Evolutionary conservation across 352 stramenopile genomes (phyloP).

Genomic region (Phytophthora pinifolia): DNA sequence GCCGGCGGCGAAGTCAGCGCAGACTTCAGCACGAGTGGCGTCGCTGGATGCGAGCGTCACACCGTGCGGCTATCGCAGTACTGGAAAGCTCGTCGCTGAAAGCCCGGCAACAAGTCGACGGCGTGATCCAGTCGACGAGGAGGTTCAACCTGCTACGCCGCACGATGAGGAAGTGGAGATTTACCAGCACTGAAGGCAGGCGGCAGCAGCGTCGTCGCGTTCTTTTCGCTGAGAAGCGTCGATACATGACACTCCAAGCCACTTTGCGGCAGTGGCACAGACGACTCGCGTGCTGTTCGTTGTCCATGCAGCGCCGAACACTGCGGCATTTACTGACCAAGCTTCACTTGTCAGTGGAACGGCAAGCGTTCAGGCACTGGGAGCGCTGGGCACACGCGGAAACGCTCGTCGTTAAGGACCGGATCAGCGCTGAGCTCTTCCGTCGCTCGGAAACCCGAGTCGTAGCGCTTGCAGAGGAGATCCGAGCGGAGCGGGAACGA

Average conservation of each 20-base stretch:
- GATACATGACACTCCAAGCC: conserved; percentile 16
- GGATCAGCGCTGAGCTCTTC: conserved; percentile 27
- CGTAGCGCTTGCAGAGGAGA: conserved; percentile 12
- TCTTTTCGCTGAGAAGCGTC: conserved; percentile 23
- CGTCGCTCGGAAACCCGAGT: conserved; percentile 23
- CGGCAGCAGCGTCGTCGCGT: conserved; percentile 7
- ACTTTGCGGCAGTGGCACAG: conserved; percentile 21
- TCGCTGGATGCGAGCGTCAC: conserved; percentile 12
- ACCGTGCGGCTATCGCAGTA: neutral
- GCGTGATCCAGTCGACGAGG: neutral
- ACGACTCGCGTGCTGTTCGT: conserved; percentile 7
- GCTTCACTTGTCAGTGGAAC: conserved; percentile 9
- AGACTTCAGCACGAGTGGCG: conserved; percentile 14
- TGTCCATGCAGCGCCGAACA: conserved; percentile 19
- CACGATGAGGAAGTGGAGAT: conserved; percentile 12
- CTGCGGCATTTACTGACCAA: conserved; percentile 13
- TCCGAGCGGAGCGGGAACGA: conserved; percentile 11
- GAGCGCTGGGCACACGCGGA: conserved; percentile 12
- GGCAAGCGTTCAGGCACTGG: conserved; percentile 18
- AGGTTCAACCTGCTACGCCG: conserved; percentile 10
- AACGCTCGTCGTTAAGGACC: conserved; percentile 15
- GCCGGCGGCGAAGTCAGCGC: neutral
- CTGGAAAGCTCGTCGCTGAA: conserved; percentile 11
- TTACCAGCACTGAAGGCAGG: neutral
- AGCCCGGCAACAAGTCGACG: conserved; percentile 15